Evolutionary conservation across 352 stramenopile genomes (phyloP), one percentile per base, ranked within the genome.

Genomic region (Pythium rishiriense): DNA sequence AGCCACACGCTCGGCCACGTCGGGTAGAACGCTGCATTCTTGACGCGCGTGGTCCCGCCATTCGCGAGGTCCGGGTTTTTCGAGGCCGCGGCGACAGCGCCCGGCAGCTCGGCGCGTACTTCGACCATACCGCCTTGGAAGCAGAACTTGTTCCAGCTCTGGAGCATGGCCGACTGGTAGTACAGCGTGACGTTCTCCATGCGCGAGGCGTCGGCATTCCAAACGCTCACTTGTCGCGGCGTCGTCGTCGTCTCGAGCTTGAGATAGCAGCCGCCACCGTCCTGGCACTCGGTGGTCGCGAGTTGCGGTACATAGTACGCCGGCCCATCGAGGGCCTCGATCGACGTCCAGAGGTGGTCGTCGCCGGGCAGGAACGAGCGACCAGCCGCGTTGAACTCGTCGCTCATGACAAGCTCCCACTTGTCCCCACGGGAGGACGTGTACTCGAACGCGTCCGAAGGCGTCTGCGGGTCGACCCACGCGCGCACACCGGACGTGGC

Each of bases 111-210:
- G 3, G 93, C 86, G 25, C 87, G 79, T 35, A 98, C 85, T 74
- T 98, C 93, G 10, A 99, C 62, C 68, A 97, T 96, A 11, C 91
- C 94, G 43, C 94, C 93, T 39, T 94, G 95, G 69, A 97, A 98
- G 72, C 91, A 98, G 60, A 98, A 98, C 75, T 98, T 98, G 79
- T 98, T 94, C 94, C 94, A 98, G 29, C 69, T 76, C 68, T 97
- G 92, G 5, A 98, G 37, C 90, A 98, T 98, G 2, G 86, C 94
- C 31, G 85, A 87, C 29, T 74, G 70, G 48, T 85, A 91, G 52
- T 75, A 78, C 17, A 97, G 22, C 21, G 42, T 65, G 55, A 66
- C 90, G 83, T 52, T 71, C 45, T 85, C 26, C 48, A 84, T 83
- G 0, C 70, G 73, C 1, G 81, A 71, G 1, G 74, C 57, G 58